Evolutionary conservation across 305 asterid genomes (phyloP), one percentile per base, ranked within the genome.

Genomic region (Fraxinus sp.): DNA sequence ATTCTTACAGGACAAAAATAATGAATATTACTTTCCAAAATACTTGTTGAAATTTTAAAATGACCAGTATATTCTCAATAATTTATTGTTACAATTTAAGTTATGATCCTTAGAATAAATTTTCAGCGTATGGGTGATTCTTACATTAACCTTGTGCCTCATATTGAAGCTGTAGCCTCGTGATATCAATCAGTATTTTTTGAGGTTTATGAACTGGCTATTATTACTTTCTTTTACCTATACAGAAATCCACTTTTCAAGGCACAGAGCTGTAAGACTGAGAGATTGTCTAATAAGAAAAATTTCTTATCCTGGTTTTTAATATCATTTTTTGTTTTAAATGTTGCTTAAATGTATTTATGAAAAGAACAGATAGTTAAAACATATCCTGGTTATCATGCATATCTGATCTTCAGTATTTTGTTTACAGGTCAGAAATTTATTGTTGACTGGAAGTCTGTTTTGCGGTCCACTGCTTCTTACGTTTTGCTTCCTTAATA

Each of bases 401-500:
- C 14, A 24, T 2, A 16, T 59, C 80, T 85, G 14, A 79, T 57
- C 26, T 33, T 72, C 68, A 33, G 35, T 39, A 80, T 20, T 62
- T 4, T 74, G 37, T 73, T 70, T 24, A 30, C 88, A 93, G 97
- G 97, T 93, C 41, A 83, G 97, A 39, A 93, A 93, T 84, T 82
- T 93, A 80, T 57, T 93, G n/a, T 84, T 91, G 87, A 91, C 92
- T 72, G 97, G 94, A 9, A 89, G 84, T 4, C 86, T 93, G 24
- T 93, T 93, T 79, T 92, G 97, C 75, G 97, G 97, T 22, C 97
- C 97, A 0, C 87, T 93, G 72, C 87, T 92, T 68, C 97, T 93
- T 70, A 89, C 94, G 0, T 93, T 93, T 81, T 87, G 92, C 87
- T 93, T 93, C 91, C 93, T 92, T 7, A 93, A 93, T 81, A 88